Conservation (phyloP, 805 yeast genomes). For the Ogataea populi-albae region DNA sequence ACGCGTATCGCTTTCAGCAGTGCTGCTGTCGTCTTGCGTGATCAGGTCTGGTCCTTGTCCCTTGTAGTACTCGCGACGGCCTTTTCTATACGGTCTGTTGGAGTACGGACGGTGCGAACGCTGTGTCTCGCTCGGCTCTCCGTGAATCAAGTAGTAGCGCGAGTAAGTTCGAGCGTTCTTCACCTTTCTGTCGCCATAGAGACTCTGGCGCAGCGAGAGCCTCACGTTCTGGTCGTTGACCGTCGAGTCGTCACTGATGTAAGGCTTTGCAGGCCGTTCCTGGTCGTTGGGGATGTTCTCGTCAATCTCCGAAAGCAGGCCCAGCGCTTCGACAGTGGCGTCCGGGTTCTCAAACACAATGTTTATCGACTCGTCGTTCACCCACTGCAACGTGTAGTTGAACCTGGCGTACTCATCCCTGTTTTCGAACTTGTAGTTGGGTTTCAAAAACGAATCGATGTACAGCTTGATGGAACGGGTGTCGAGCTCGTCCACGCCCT, state of each 20-base stretch:
- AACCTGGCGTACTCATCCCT: slow-evolving; percentile 28
- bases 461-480: slow-evolving; percentile 58
- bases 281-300: slow-evolving; percentile 25
- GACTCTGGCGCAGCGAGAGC: slow-evolving; percentile 48
- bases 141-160: slow-evolving; percentile 64
- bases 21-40: slow-evolving; percentile 27
- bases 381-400: slow-evolving; percentile 56
- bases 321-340: slow-evolving; percentile 22
- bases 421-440: slow-evolving; percentile 28
- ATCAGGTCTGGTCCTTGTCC: slow-evolving; percentile 31
- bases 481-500: slow-evolving; percentile 64
- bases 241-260: slow-evolving; percentile 22
- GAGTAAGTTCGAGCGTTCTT: slow-evolving; percentile 56
- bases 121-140: slow-evolving; percentile 56
- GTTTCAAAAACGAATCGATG: slow-evolving; percentile 44
- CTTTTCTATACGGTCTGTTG: slow-evolving; percentile 15
- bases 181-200: slow-evolving; percentile 53
- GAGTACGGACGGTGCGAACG: slow-evolving; percentile 15
- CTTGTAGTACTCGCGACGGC: slow-evolving; percentile 16
- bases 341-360: slow-evolving; percentile 45
- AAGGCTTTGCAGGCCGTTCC: slow-evolving; percentile 41
- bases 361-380: slow-evolving; percentile 58
- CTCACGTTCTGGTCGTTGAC: slow-evolving; percentile 24
- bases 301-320: slow-evolving; percentile 13
- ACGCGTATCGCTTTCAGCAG: slow-evolving; percentile 2